phyloP scores from a whole-genome alignment of 441 rosid genomes.

The Populus trichocarpa region DNA sequence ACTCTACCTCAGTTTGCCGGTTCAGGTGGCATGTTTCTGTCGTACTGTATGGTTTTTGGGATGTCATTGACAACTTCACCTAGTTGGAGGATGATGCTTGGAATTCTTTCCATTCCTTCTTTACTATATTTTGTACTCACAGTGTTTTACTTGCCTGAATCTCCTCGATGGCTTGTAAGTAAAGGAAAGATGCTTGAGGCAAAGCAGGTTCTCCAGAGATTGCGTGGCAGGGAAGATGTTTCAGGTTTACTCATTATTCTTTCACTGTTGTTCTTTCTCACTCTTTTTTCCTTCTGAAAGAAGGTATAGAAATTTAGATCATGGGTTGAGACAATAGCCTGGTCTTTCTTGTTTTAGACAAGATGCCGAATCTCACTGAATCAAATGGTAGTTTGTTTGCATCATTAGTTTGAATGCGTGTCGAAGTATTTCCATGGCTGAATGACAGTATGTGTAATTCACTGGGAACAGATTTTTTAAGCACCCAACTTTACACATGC shows the following conservation, averaged over 20 bases:
- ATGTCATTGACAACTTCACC: conserved; percentile 70
- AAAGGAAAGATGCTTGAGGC: conserved; percentile 90
- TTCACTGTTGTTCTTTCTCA: not conserved
- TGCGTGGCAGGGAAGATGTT: conserved; percentile 84
- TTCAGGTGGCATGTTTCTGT: conserved; percentile 77
- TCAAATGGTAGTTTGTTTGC: not conserved
- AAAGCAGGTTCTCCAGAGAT: conserved; percentile 61
- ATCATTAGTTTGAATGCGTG: not conserved
- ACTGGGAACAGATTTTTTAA: not conserved
- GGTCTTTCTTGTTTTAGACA: not conserved
- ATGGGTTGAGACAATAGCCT: not conserved
- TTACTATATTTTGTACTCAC: conserved; percentile 45
- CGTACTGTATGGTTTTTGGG: conserved; percentile 80
- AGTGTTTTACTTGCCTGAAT: conserved; percentile 78
- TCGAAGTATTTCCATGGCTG: not conserved
- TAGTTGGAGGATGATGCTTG: conserved; percentile 91
- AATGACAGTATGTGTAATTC: not conserved
- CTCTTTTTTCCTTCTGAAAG: not conserved
- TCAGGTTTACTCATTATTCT: conserved; percentile 41
- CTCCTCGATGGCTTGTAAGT: conserved; percentile 96
- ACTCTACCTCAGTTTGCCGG: conserved; percentile 91
- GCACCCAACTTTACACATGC: not conserved
- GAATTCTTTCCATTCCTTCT: conserved; percentile 75
- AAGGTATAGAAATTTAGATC: not conserved
- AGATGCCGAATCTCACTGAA: not conserved